phyloP scores from a whole-genome alignment of 1,284 basidiomycete species.

The Gymnopus androsaceus region DNA sequence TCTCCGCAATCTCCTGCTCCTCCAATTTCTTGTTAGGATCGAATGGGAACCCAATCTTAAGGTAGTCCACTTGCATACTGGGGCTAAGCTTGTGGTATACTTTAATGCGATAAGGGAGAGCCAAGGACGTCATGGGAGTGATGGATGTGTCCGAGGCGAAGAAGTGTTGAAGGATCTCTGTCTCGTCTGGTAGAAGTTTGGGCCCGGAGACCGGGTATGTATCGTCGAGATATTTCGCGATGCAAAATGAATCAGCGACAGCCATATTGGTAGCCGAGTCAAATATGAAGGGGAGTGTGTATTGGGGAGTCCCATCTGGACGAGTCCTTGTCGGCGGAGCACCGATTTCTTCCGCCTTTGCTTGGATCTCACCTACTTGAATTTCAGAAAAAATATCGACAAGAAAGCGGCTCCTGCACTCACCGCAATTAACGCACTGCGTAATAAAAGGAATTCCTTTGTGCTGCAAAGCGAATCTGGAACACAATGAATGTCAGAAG shows the following conservation, averaged over 20 bases:
- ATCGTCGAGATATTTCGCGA: constrained; percentile 21
- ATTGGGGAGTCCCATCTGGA: constrained; percentile 13
- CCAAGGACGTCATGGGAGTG: background rate
- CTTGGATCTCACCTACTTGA: constrained; percentile 11
- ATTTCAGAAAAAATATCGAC: no score
- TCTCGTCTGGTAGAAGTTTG: background rate
- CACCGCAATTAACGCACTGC: constrained; percentile 10
- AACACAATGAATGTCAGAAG: no score
- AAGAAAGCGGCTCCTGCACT: no score
- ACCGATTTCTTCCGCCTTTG: background rate
- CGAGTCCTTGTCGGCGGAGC: constrained; percentile 1
- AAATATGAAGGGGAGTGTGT: constrained; percentile 22
- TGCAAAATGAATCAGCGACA: constrained; percentile 14
- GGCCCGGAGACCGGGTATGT: constrained; percentile 14
- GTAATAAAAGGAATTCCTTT: constrained; percentile 16
- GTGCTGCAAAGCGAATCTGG: constrained; percentile 12
- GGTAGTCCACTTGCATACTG: constrained; percentile 23
- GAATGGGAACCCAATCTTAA: constrained; percentile 24
- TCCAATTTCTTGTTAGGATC: constrained; percentile 15
- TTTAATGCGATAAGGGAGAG: background rate
- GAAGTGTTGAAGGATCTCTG: constrained; percentile 5
- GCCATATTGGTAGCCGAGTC: constrained; percentile 13
- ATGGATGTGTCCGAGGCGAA: background rate
- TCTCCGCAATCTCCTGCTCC: background rate
- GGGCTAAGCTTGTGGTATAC: constrained; percentile 23